phyloP scores from a whole-genome alignment of 441 rosid species.

The Jatropha podagrica region DNA sequence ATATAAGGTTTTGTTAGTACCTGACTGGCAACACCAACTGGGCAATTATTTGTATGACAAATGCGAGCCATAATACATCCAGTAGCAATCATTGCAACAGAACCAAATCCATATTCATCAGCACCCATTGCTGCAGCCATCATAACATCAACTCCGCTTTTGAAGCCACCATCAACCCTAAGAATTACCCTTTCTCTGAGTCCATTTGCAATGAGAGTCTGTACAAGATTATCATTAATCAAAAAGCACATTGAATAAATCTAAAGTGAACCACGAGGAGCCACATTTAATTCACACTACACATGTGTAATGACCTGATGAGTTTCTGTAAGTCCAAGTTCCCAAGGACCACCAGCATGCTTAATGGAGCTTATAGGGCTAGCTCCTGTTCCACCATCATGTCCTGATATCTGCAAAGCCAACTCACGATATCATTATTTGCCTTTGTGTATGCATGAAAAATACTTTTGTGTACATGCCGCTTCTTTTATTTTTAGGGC shows the following conservation, averaged over 20 bases:
- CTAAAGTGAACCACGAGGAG: slow-evolving; percentile 13
- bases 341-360: slow-evolving; percentile 99
- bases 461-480: not conserved
- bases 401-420: slow-evolving; percentile 84
- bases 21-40: slow-evolving; percentile 99
- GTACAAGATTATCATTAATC: slow-evolving; percentile 31
- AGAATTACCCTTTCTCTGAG: slow-evolving; percentile 97
- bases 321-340: slow-evolving; percentile 92
- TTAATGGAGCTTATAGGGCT: slow-evolving; percentile 98
- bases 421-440: slow-evolving; percentile 19
- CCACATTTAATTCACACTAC: slow-evolving; percentile 19
- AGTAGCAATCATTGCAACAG: slow-evolving; percentile 99
- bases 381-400: slow-evolving; percentile 99
- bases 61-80: slow-evolving; percentile 99
- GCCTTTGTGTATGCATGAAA: not conserved
- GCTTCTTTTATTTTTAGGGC: not conserved
- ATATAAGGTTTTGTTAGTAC: slow-evolving; percentile 36
- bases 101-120: slow-evolving; percentile 98
- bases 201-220: slow-evolving; percentile 93
- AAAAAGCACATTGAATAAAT: slow-evolving; percentile 19
- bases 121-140: slow-evolving; percentile 99
- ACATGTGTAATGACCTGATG: slow-evolving; percentile 66
- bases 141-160: slow-evolving; percentile 94
- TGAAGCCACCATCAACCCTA: slow-evolving; percentile 97
- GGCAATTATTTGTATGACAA: slow-evolving; percentile 98